Evolutionary conservation across 2,329 filamentous ascomycete species (phyloP), one percentile per base, ranked within the genome.

Genomic region (Aspergillus sp.): DNA sequence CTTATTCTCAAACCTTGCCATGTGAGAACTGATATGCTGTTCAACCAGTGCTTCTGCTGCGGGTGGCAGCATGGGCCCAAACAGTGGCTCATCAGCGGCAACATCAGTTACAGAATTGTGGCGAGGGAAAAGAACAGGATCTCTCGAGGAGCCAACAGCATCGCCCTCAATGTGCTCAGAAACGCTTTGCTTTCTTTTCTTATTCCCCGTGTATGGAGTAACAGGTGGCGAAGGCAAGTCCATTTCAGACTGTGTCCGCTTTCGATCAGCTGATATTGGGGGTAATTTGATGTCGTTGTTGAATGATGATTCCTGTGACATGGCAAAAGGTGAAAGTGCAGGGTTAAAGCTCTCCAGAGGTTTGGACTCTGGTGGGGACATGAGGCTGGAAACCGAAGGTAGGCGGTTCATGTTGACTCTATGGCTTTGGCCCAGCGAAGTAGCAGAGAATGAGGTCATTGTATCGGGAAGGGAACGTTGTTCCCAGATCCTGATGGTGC

Each of bases 271-370:
- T 43, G 68, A 64, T 47, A 71, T 69, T 30, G 68, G 67, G 43
- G 68, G 62, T 9, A 71, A 57, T 43, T 59, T 69, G 48, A 67
- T 57, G 19, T 63, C 60, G 36, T 59, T 46, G 33, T 52, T 44
- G 45, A 56, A 56, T 10, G 59, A 53, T 33, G 47, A 47, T 43
- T 64, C 56, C 44, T 58, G 54, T 33, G 58, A 55, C 47, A 57
- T 58, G 43, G 51, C 48, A 45, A 57, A 59, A 26, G 61, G 56
- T 30, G 59, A 58, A 38, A 57, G 54, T 12, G 55, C 43, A 35
- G 58, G 51, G 44, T 62, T 56, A 53, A 71, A 72, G 39, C 61
- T 76, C 43, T 77, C 77, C 3, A 77, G 67, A 13, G 75, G 74
- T 38, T 70, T 79, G n/a, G 61, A 48, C 56, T 71, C 68, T 45